Conservation (phyloP, 768 basidiomycete genomes). For the Paxillus involutus region DNA sequence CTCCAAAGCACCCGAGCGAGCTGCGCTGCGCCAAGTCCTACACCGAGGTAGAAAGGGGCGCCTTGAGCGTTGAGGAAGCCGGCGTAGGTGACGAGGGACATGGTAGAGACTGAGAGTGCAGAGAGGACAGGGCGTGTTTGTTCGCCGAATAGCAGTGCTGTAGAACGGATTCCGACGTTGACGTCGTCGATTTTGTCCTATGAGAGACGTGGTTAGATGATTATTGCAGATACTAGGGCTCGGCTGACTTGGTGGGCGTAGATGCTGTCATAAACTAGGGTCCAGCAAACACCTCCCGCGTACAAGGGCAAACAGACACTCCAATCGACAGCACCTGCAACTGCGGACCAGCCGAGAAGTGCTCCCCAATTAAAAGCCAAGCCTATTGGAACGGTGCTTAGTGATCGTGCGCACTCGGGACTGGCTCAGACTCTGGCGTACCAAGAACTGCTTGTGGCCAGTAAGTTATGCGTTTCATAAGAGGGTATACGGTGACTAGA, state of each 20-base stretch:
- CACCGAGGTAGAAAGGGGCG: conserved; percentile 75
- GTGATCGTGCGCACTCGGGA: background rate
- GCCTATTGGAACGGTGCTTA: conserved; percentile 43
- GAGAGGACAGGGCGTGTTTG: conserved; percentile 74
- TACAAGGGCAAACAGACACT: conserved; percentile 83
- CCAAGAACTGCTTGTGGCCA: conserved; percentile 98
- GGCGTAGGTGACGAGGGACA: conserved; percentile 75
- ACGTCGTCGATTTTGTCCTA: conserved; percentile 94
- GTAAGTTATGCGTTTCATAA: conserved; percentile 96
- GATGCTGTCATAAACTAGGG: conserved; percentile 95
- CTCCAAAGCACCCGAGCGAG: conserved; percentile 71
- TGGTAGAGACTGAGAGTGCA: conserved; percentile 67
- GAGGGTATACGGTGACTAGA: conserved; percentile 85
- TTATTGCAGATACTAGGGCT: background rate
- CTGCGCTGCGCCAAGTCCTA: conserved; percentile 71
- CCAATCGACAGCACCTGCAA: conserved; percentile 82
- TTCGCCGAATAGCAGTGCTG: conserved; percentile 86
- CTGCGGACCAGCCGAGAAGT: conserved; percentile 93
- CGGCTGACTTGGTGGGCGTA: conserved; percentile 88
- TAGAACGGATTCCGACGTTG: conserved; percentile 86
- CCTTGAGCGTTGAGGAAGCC: conserved; percentile 81
- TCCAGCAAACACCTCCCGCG: conserved; percentile 88
- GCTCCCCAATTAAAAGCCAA: conserved; percentile 98
- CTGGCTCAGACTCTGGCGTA: conserved; percentile 32
- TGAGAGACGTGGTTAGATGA: background rate